Conservation (phyloP, 1,284 basidiomycete species). For the Rugosomyces carneus region DNA sequence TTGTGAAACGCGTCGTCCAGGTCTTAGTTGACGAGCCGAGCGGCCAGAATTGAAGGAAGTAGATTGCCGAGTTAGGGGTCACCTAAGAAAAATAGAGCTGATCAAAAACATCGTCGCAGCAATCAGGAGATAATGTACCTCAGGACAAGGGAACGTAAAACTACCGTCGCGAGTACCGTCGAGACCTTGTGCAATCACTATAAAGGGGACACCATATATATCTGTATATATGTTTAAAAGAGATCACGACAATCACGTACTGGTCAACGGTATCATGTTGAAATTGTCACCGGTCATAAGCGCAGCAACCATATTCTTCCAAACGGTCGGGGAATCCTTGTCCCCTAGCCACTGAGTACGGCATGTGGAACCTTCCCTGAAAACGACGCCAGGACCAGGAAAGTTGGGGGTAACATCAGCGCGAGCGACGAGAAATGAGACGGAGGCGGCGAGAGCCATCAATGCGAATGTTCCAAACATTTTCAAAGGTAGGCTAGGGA, state of each 20-base stretch:
- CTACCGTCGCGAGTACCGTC: conserved; percentile 55
- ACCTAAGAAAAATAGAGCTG: conserved; percentile 38
- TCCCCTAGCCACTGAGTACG: conserved; percentile 52
- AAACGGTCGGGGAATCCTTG: conserved; percentile 38
- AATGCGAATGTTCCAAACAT: conserved; percentile 41
- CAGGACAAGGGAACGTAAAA: conserved; percentile 60
- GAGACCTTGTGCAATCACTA: conserved; percentile 48
- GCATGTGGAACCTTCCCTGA: conserved; percentile 45
- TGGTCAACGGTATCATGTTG: conserved; percentile 62
- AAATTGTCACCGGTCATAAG: conserved; percentile 77
- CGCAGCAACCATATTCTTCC: conserved; percentile 65
- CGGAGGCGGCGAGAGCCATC: conserved; percentile 34
- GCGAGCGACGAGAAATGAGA: conserved; percentile 29
- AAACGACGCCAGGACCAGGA: conserved; percentile 50
- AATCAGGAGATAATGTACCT: conserved; percentile 30
- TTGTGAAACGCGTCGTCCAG: conserved; percentile 82
- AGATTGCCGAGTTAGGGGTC: conserved; percentile 56
- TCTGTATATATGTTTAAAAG: neutral
- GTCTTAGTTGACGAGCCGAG: conserved; percentile 34
- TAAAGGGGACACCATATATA: neutral
- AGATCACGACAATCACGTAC: conserved; percentile 38
- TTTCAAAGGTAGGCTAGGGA: conserved; percentile 13
- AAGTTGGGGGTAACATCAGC: conserved; percentile 48
- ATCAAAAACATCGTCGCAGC: neutral
- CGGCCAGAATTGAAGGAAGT: conserved; percentile 73